Base-by-base conservation (phyloP, 176 grass and related monocot genomes). In the Raddia guianensis region DNA sequence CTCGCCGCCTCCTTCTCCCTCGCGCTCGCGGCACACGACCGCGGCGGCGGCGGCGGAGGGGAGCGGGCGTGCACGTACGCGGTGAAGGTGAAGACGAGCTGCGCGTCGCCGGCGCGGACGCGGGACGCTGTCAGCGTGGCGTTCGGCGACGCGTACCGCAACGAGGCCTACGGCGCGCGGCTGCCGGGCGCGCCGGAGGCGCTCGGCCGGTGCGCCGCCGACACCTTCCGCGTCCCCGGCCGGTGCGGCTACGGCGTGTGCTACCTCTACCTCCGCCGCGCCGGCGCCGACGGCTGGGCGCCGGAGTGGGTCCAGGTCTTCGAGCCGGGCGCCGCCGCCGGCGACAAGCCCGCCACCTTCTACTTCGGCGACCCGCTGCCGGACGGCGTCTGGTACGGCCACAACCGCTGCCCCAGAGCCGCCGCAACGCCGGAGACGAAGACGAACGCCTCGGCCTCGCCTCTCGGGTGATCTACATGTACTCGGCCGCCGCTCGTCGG, bases 231-330 rank as follows among this genome's bases (percentile, higher is more conserved):
- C 54, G 82, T 94, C 16, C 11, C 46, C 21, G 92, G 95, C 20
- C 81, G 78, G 3, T 97, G 94, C 56, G 91, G 91, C 5, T 97
- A 97, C 61, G 94, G 94, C 21, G 80, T 94, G 53, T 94, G 95
- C 89, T 97, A 94, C 77, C 83, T 98, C 58, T 94, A 98, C 73
- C 86, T 98, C 56, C 84, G 89, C 63, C 87, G 95, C 52, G 50
- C 62, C 9, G 94, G 94, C 2, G 64, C 63, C 73, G 89, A 86
- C 66, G 92, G 95, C 2, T 98, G 95, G 95, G 83, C 73, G 15
- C 95, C 95, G 3, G 77, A 91, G 40, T 92, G 90, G 83, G 86
- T 98, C 7, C 86, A 89, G 80, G 87, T 94, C 68, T 65, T 87
- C 9, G 77, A 94, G 80, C 88, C 92, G 5, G 62, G 63, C 1